Evolutionary conservation across 495 filamentous ascomycete genomes (phyloP).

Genomic region (Penicillium paxilli): DNA sequence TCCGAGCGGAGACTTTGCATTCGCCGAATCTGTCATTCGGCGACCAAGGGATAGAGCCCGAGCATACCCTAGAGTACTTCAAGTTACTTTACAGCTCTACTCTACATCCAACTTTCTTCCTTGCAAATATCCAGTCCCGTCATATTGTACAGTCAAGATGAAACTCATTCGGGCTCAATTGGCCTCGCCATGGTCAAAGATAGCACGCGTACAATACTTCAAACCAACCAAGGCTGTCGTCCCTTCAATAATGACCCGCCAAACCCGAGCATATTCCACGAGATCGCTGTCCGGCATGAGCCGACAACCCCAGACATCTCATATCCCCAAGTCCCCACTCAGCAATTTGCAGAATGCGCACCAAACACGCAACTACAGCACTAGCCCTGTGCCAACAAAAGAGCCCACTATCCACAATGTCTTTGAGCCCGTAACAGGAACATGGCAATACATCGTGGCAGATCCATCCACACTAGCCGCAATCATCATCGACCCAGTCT

Average conservation of each 20-base stretch:
- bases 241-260: not conserved
- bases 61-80: not conserved
- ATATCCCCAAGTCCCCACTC: not conserved
- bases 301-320: not conserved
- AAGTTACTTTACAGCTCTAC: not conserved
- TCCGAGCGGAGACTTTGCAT: slow-evolving; percentile 3
- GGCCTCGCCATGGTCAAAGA: not conserved
- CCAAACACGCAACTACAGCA: slow-evolving; percentile 4
- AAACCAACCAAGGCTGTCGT: not conserved
- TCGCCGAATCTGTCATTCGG: slow-evolving; percentile 17
- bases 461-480: slow-evolving; percentile 47
- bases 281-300: not conserved
- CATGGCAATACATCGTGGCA: slow-evolving; percentile 63
- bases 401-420: slow-evolving; percentile 43
- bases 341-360: not conserved
- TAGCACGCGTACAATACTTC: not conserved
- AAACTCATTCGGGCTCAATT: not conserved
- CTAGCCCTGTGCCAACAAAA: not conserved
- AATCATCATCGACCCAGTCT: slow-evolving; percentile 60
- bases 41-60: slow-evolving; percentile 15
- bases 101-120: not conserved
- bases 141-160: not conserved
- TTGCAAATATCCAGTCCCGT: not conserved
- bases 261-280: not conserved
- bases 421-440: slow-evolving; percentile 48